Conservation (phyloP, 257 asterid species). For the Apocynum venetum region DNA sequence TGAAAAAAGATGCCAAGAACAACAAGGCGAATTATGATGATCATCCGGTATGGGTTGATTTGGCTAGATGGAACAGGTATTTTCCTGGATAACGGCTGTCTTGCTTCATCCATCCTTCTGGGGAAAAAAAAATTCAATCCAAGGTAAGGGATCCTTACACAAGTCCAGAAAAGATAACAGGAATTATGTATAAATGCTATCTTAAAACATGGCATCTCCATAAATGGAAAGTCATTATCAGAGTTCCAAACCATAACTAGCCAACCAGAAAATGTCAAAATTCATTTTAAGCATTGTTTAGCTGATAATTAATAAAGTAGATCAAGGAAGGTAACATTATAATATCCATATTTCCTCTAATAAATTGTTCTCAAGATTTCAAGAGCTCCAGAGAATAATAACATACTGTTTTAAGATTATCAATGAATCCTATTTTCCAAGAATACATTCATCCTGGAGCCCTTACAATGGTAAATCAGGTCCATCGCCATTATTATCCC, state of each 20-base stretch:
- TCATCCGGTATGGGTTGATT: constrained; percentile 32
- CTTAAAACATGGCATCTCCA: too few relatives aligned
- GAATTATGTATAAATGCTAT: neutral
- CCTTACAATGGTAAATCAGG: constrained; percentile 25
- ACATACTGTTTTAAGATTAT: too few relatives aligned
- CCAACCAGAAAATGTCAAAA: too few relatives aligned
- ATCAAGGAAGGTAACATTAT: too few relatives aligned
- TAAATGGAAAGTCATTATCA: too few relatives aligned
- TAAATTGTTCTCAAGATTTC: too few relatives aligned
- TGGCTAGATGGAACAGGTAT: constrained; percentile 29
- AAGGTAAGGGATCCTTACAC: neutral
- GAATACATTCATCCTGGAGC: neutral
- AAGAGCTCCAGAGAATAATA: too few relatives aligned
- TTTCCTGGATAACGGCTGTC: constrained; percentile 35
- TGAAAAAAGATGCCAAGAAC: constrained; percentile 33
- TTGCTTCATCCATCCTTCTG: constrained; percentile 30
- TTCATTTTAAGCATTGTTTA: too few relatives aligned
- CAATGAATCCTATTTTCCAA: too few relatives aligned
- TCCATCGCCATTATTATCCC: constrained; percentile 14
- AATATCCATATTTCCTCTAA: too few relatives aligned
- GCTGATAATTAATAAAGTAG: neutral
- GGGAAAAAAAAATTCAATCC: neutral
- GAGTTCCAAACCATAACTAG: too few relatives aligned
- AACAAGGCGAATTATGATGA: constrained; percentile 29
- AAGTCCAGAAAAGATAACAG: neutral